Percentiles rank a stretch among this genome's conserved stretches.
Evolutionary conservation across 2,329 filamentous ascomycete species (phyloP).

Genomic region (Lasiodiplodia sp.): DNA sequence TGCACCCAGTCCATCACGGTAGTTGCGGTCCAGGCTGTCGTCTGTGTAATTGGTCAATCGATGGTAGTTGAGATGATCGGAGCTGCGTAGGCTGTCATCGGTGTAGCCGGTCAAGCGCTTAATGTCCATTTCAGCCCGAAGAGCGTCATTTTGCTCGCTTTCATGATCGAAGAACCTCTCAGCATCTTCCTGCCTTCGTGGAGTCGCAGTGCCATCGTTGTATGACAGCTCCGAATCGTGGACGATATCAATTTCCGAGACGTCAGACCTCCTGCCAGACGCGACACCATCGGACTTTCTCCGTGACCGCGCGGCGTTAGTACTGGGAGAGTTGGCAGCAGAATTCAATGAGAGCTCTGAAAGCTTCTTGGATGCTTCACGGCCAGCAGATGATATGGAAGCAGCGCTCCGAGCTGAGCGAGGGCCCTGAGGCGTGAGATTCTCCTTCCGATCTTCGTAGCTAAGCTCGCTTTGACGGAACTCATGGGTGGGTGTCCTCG

Average conservation of each 20-base stretch:
- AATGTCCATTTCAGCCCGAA: constrained; percentile 55
- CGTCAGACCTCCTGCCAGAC: constrained; percentile 53
- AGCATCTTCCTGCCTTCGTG: constrained; percentile 45
- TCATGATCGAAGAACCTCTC: constrained; percentile 61
- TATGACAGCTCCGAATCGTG: constrained; percentile 19
- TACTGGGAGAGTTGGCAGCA: constrained; percentile 64
- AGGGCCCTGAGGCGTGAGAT: constrained; percentile 50
- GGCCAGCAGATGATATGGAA: constrained; percentile 68
- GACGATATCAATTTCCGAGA: constrained; percentile 1
- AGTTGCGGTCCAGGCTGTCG: constrained; percentile 61
- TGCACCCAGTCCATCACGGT: constrained; percentile 64
- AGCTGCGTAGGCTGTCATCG: constrained; percentile 57
- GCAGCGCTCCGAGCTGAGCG: constrained; percentile 53
- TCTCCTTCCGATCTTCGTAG: constrained; percentile 23
- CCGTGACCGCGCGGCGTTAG: constrained; percentile 61
- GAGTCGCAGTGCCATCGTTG: constrained; percentile 12
- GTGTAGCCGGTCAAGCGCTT: constrained; percentile 55
- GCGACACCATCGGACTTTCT: constrained; percentile 60
- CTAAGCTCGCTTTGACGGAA: constrained; percentile 47
- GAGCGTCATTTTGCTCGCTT: constrained; percentile 67
- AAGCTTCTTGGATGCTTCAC: constrained; percentile 59
- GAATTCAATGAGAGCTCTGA: constrained; percentile 68
- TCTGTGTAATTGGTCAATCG: constrained; percentile 60
- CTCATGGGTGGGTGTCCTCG: constrained; percentile 53
- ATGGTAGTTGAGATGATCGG: constrained; percentile 57